phyloP scores from a whole-genome alignment of 2,329 filamentous ascomycete genomes.

The Hyphodiscus sp. region DNA sequence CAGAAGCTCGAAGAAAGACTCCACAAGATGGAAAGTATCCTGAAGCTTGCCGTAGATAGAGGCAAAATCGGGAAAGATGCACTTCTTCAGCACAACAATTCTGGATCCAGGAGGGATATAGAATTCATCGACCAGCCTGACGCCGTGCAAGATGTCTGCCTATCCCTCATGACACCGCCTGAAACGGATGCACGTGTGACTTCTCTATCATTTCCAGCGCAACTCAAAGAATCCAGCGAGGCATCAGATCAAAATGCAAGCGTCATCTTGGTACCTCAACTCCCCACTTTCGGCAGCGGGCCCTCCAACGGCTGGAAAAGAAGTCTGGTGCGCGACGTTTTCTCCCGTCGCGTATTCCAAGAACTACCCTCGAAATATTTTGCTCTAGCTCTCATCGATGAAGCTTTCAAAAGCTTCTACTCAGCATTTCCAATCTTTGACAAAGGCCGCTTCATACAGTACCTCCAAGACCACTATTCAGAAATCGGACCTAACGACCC shows the following conservation, averaged over 20 bases:
- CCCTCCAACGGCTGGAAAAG: conserved; percentile 4
- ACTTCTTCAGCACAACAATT: neutral
- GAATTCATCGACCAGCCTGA: neutral
- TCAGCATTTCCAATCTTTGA: conserved; percentile 19
- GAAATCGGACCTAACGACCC: conserved; percentile 10
- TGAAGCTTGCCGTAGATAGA: conserved; percentile 6
- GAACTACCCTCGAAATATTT: conserved; percentile 8
- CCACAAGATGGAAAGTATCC: conserved; percentile 15
- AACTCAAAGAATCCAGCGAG: too few species aligned
- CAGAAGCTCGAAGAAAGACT: conserved; percentile 17
- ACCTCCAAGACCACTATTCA: conserved; percentile 4
- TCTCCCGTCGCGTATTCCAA: conserved; percentile 9
- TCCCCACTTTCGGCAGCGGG: neutral
- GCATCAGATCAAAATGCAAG: neutral
- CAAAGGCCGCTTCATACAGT: conserved; percentile 8
- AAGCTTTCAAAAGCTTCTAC: conserved; percentile 12
- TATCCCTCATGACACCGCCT: too few species aligned
- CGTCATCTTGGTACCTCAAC: neutral
- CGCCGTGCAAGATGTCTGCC: neutral
- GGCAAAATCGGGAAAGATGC: neutral
- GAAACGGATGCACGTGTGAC: too few species aligned
- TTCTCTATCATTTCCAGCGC: too few species aligned
- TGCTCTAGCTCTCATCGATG: conserved; percentile 11
- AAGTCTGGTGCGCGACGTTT: neutral
- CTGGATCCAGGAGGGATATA: neutral